A percentile compares a stretch with the other conserved stretches of the same genome.
Evolutionary conservation across 2,329 filamentous ascomycete species (phyloP).

Genomic region (Penicillium olsonii): DNA sequence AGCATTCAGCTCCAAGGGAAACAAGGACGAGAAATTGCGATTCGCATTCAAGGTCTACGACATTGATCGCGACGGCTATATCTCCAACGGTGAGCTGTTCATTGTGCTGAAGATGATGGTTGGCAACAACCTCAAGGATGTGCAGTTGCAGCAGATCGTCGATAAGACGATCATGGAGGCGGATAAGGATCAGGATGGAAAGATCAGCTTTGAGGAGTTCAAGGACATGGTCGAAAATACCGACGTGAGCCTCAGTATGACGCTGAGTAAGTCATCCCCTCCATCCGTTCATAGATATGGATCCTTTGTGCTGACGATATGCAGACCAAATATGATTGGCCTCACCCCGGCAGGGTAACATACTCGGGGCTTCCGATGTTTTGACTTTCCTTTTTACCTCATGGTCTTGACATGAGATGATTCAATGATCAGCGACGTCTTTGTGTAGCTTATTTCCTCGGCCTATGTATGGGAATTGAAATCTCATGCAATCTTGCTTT

Average conservation of each 20-base stretch:
- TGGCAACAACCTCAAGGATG: slow-evolving; percentile 96
- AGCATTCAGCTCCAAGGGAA: slow-evolving; percentile 95
- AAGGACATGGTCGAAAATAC: slow-evolving; percentile 98
- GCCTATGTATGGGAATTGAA: slow-evolving; percentile 9
- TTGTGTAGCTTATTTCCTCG: slow-evolving; percentile 24
- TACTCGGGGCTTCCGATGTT: slow-evolving; percentile 1
- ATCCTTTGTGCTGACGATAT: slow-evolving; percentile 6
- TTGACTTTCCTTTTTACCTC: slow-evolving; percentile 1
- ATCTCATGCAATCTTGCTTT: slow-evolving; percentile 10
- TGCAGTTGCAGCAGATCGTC: slow-evolving; percentile 97
- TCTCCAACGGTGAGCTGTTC: slow-evolving; percentile 97
- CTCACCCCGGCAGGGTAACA: slow-evolving; percentile 7
- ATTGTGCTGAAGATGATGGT: slow-evolving; percentile 99
- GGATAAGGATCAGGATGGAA: slow-evolving; percentile 90
- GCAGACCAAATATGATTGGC: slow-evolving; percentile 23
- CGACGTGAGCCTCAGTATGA: slow-evolving; percentile 69
- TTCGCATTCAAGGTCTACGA: slow-evolving; percentile 99
- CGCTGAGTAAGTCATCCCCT: slow-evolving; percentile 55
- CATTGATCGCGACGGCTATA: slow-evolving; percentile 97
- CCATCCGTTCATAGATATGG: background rate
- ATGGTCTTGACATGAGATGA: slow-evolving; percentile 23
- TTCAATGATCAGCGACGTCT: slow-evolving; percentile 28
- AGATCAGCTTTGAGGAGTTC: slow-evolving; percentile 99
- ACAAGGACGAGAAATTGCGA: slow-evolving; percentile 96
- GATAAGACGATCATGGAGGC: slow-evolving; percentile 99